phyloP scores from a whole-genome alignment of 495 filamentous ascomycete genomes.

The Podospora anserina region DNA sequence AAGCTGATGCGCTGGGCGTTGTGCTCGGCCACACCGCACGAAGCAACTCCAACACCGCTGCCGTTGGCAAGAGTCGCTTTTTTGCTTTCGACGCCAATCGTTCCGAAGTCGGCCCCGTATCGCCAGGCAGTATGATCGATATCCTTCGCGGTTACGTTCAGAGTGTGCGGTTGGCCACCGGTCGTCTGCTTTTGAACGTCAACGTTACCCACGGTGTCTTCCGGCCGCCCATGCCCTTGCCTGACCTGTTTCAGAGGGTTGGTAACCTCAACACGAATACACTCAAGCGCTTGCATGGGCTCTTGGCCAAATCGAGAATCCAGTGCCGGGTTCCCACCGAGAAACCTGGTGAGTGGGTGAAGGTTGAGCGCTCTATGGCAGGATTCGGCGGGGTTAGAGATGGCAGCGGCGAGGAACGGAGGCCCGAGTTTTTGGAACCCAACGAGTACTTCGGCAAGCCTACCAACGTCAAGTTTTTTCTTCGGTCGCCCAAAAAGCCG shows the following conservation, averaged over 20 bases:
- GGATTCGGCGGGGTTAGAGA: conserved; percentile 41
- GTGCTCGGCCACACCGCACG: conserved; percentile 46
- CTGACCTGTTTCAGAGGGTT: conserved; percentile 22
- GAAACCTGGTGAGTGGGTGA: conserved; percentile 34
- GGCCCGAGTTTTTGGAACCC: not conserved
- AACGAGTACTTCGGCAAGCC: conserved; percentile 17
- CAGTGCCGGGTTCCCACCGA: conserved; percentile 36
- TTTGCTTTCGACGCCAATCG: conserved; percentile 37
- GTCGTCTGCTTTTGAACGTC: conserved; percentile 61
- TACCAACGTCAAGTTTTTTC: conserved; percentile 22
- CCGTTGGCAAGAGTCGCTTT: conserved; percentile 43
- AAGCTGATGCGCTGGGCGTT: conserved; percentile 50
- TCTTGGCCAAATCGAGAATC: conserved; percentile 49
- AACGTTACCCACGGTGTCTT: conserved; percentile 52
- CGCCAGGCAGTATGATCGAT: conserved; percentile 41
- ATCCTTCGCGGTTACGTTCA: conserved; percentile 63
- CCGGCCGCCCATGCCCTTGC: conserved; percentile 27
- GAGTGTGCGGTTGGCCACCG: conserved; percentile 63
- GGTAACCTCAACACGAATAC: not conserved
- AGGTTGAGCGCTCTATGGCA: conserved; percentile 43
- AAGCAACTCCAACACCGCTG: conserved; percentile 23
- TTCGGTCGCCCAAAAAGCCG: conserved; percentile 13
- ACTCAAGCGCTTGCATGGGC: conserved; percentile 33
- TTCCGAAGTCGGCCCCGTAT: conserved; percentile 21
- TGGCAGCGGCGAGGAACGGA: conserved; percentile 9